These are phyloP conservation scores for Asterochloris sp. DNA, from an alignment of 139 green algal species.

Conservation along the genomic window DNA sequence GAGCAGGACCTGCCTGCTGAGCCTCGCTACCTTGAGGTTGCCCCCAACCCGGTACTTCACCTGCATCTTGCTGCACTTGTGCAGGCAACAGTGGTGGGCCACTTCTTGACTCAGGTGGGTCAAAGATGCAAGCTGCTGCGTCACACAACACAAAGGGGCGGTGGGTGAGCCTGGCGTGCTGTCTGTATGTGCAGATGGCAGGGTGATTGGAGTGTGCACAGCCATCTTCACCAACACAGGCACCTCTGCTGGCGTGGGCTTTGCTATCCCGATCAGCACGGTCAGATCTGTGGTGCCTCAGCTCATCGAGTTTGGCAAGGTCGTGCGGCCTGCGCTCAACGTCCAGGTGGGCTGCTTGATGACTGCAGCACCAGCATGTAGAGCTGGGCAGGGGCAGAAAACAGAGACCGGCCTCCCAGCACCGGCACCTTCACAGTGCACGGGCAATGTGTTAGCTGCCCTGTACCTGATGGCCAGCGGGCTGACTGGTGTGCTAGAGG, in stretches of 20 bases:
- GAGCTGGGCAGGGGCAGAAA: no score
- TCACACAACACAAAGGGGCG: background rate
- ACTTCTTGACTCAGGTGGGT: constrained; percentile 61
- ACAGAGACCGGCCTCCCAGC: no score
- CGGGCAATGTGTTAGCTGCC: no score
- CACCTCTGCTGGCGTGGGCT: constrained; percentile 65
- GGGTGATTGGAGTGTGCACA: constrained; percentile 61
- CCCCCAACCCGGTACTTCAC: no score
- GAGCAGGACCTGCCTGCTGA: no score
- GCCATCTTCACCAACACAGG: constrained; percentile 86
- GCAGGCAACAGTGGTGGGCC: constrained; percentile 59
- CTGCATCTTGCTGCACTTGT: background rate
- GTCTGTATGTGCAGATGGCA: constrained; percentile 16
- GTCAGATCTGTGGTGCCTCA: constrained; percentile 71
- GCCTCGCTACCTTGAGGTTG: no score
- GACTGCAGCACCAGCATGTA: background rate
- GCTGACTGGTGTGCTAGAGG: no score
- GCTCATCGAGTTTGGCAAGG: constrained; percentile 69
- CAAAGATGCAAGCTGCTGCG: background rate
- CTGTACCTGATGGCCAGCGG: no score
- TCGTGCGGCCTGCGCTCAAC: constrained; percentile 19
- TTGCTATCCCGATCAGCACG: constrained; percentile 80
- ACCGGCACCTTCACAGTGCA: no score
- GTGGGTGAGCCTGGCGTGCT: background rate
- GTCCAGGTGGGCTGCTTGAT: constrained; percentile 15